Percentiles rank a stretch among this genome's conserved stretches.
phyloP scores from a whole-genome alignment of 208 protist genomes.

The Leptomonas seymouri region DNA sequence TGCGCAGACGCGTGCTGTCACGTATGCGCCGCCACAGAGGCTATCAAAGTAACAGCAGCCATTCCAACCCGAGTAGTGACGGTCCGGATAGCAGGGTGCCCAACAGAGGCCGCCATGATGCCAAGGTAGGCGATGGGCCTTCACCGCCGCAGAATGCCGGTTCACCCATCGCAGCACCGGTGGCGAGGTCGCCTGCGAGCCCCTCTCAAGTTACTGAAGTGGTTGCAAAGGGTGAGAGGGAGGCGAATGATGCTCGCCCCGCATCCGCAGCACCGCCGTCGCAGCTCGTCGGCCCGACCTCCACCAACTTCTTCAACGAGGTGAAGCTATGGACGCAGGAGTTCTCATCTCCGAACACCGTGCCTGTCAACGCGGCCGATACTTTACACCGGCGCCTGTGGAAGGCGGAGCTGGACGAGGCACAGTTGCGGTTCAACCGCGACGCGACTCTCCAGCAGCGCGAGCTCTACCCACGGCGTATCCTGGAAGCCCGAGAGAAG shows the following conservation, averaged over 20 bases:
- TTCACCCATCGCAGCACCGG: background rate
- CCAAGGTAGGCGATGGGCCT: too few species aligned
- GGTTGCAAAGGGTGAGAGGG: background rate
- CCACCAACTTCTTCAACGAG: constrained; percentile 50
- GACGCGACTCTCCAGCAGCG: constrained; percentile 31
- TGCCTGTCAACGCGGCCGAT: constrained; percentile 33
- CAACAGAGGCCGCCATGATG: too few species aligned
- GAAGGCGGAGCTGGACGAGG: constrained; percentile 39
- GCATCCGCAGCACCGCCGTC: constrained; percentile 1
- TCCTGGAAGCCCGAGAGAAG: constrained; percentile 37
- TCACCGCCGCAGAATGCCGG: too few species aligned
- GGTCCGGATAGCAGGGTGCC: too few species aligned
- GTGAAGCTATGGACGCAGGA: constrained; percentile 40
- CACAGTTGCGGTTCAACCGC: constrained; percentile 35
- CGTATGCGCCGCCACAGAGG: constrained; percentile 6
- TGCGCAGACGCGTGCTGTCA: constrained; percentile 24
- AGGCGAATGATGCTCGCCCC: background rate
- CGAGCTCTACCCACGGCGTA: constrained; percentile 22
- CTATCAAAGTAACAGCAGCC: too few species aligned
- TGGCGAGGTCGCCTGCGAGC: background rate
- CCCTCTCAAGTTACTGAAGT: background rate
- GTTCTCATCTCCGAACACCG: constrained; percentile 39
- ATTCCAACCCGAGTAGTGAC: too few species aligned
- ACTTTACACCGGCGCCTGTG: constrained; percentile 35
- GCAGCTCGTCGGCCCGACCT: constrained; percentile 35